Evolutionary conservation across 2,329 filamentous ascomycete genomes (phyloP), one percentile per base, ranked within the genome.

Genomic region (Domatiomyces globalis): DNA sequence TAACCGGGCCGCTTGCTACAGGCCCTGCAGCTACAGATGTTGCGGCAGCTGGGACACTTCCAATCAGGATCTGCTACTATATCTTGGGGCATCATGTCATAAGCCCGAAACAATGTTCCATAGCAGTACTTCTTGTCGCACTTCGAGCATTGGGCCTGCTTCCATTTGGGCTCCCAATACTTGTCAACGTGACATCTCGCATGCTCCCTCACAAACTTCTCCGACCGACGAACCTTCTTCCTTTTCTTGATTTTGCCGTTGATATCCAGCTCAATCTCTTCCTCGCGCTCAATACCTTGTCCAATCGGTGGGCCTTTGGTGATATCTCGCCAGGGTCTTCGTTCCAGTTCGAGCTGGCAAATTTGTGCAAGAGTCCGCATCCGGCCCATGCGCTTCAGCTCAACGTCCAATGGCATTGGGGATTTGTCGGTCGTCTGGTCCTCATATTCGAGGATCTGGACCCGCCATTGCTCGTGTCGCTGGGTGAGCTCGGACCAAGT

Each of bases 311-410:
- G 67, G 2, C 78, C 76, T 58, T 85, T 84, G 7, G 79, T 84
- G 47, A 88, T 81, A 61, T 95, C 87, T 18, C 84, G 83, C 75
- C 83, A 95, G 0, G 90, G 89, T 33, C 92, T 78, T 49, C 77
- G 71, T 56, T 78, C 80, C 15, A 96, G 71, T 60, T 95, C 87
- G 58, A 94, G 85, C 65, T 95, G 90, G 65, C 89, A 96, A n/a
- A 96, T 82, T 61, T 95, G 84, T 4, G 90, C 90, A 6, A 94
- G 73, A 0, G 88, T 84, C 63, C 88, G 94, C 65, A 83, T 88
- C 8, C 51, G 51, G 15, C 77, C 78, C 5, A 79, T 69, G 46
- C 75, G 77, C 58, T 78, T 77, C 33, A 82, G 75, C 48, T 85
- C 87, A 49, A 86, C 73, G 53, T 83, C 75, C 2, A 95, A 73